Evolutionary conservation across 2,329 filamentous ascomycete genomes (phyloP).

Genomic region (Apiospora arundinis): DNA sequence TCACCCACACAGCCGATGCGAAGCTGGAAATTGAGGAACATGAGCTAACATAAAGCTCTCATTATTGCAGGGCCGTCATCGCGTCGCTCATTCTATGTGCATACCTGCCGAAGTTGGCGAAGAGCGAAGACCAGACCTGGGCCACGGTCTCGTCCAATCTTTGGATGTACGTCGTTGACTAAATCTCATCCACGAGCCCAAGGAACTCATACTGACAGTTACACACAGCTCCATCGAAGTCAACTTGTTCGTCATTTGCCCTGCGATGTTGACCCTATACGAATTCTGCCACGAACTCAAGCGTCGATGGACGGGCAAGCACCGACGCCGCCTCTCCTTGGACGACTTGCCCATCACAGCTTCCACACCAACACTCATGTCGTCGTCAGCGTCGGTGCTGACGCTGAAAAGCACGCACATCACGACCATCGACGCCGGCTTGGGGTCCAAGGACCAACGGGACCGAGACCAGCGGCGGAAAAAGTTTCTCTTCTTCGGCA

Average conservation of each 20-base stretch:
- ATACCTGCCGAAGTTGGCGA: background rate
- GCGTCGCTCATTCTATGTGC: background rate
- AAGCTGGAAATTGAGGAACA: background rate
- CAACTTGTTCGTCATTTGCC: constrained; percentile 20
- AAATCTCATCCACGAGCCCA: fast-evolving
- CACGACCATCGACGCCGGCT: background rate
- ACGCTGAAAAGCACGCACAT: background rate
- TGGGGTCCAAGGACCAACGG: background rate
- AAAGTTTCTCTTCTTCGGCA: background rate
- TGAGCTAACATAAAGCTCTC: background rate
- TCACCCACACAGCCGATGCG: no score
- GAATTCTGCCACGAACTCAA: constrained; percentile 4
- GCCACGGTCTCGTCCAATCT: background rate
- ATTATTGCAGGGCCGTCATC: background rate
- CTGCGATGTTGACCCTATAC: constrained; percentile 5
- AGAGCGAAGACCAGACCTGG: constrained; percentile 12
- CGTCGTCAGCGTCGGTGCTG: background rate
- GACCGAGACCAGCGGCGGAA: background rate
- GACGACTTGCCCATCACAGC: background rate
- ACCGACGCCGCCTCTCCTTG: background rate
- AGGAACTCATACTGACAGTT: background rate
- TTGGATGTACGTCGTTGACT: background rate
- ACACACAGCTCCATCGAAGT: constrained; percentile 12
- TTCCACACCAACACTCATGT: background rate
- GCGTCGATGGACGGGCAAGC: background rate